Base-by-base conservation (phyloP, 768 basidiomycete species). In the Amanita molliuscula region DNA sequence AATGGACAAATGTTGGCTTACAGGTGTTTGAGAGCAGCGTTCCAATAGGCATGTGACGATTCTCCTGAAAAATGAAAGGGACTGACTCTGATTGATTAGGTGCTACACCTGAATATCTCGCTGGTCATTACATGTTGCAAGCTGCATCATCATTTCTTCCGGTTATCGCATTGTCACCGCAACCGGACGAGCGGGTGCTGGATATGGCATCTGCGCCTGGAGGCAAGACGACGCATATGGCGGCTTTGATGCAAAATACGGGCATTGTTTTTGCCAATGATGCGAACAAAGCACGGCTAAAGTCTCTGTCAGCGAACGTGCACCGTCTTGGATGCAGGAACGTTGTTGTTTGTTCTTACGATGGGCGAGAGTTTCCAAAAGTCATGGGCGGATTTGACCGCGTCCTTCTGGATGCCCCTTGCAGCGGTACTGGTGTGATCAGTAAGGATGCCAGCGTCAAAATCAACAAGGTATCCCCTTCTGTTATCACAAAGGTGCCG, bases 181-280 rank as follows among this genome's bases (percentile, higher is more conserved):
- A 94, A 60, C 91, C 92, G 2, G 79, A 88, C 53, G 96, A 98
- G 61, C 86, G 94, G 9, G 80, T 97, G 9, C 77, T 99, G 51
- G 96, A 99, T 64, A 98, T 99, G 95, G 94, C 95, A 2, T 95
- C 93, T 42, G 93, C 96, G 0, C 96, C 96, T 0, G 96, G 96
- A 23, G 96, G 96, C 5, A 99, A 99, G 69, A 89, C 96, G 37
- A 97, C 96, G 8, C 93, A 99, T 65, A 94, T 99, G 58, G 86
- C 95, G 9, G 96, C 96, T 15, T 77, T 99, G 29, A 76, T 99
- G 65, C 90, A 96, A 64, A 99, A 99, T 62, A 97, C 95, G 1
- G 96, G 96, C n/a, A 77, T 92, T 6, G 81, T 99, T 33, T 98
- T 97, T 59, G 96, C 96, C 26, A 99, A 99, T 62, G 96, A 99